A percentile compares a stretch with the other conserved stretches of the same genome.
Evolutionary conservation across 257 asterid species (phyloP).

Genomic region (Ophiorrhiza pumila): DNA sequence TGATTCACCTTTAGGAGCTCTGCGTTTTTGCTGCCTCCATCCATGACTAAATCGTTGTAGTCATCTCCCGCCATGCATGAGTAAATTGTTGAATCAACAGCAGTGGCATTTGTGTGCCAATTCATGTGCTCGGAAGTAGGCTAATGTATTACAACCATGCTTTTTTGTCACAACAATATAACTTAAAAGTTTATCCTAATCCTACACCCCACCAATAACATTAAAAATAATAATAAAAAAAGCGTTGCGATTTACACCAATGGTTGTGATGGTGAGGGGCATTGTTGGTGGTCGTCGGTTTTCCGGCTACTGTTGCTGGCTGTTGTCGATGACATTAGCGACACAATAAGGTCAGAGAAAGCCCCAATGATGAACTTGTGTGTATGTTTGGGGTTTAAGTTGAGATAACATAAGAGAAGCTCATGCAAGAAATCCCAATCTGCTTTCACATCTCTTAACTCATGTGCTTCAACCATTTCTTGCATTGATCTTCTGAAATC

Average conservation of each 20-base stretch:
- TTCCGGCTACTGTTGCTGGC: constrained; percentile 21
- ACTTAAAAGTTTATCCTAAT: too few species aligned
- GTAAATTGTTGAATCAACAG: too few species aligned
- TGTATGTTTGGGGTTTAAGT: constrained; percentile 59
- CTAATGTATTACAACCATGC: too few species aligned
- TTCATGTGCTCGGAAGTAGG: too few species aligned
- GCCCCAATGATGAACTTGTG: constrained; percentile 68
- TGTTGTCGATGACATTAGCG: constrained; percentile 35
- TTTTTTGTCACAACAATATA: too few species aligned
- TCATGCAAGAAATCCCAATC: constrained; percentile 68
- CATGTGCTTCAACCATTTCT: constrained; percentile 72
- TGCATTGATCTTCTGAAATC: constrained; percentile 72
- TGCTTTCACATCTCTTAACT: constrained; percentile 27
- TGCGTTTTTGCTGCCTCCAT: too few species aligned
- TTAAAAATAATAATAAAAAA: not conserved
- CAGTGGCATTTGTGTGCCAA: too few species aligned
- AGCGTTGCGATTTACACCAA: not conserved
- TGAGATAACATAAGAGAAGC: constrained; percentile 59
- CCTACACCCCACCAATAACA: not conserved
- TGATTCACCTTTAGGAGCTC: too few species aligned
- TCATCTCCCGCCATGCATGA: too few species aligned
- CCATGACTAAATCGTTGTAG: too few species aligned
- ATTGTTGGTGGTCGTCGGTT: constrained; percentile 1
- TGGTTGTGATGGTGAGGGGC: constrained; percentile 15
- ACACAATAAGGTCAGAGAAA: constrained; percentile 60